Conservation (phyloP, 441 rosid species). For the Capsella rubella region DNA sequence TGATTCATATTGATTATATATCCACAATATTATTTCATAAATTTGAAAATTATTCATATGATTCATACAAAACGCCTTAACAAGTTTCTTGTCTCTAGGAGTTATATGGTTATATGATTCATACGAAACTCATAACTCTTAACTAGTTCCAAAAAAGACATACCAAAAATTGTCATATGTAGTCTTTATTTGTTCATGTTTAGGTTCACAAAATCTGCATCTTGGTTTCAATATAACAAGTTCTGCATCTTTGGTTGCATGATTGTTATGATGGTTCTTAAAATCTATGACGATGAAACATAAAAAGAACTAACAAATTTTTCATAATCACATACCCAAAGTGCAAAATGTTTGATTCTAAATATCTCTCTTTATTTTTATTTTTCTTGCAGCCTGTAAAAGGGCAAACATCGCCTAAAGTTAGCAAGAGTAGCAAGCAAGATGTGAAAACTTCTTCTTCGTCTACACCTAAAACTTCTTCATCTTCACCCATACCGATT, state of each 20-base stretch:
- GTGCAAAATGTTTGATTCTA: not conserved
- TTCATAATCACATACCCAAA: not conserved
- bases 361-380: not conserved
- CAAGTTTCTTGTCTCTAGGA: conserved; percentile 20
- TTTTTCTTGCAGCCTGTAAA: conserved; percentile 44
- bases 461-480: conserved; percentile 36
- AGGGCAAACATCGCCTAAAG: conserved; percentile 40
- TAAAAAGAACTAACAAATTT: conserved; percentile 4
- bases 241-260: not conserved
- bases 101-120: conserved; percentile 4
- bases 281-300: conserved; percentile 5
- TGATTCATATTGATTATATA: conserved; percentile 29
- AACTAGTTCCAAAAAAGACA: not conserved
- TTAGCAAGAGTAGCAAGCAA: conserved; percentile 44
- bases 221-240: not conserved
- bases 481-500: conserved; percentile 39
- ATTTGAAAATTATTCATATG: conserved; percentile 10
- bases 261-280: conserved; percentile 7
- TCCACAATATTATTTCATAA: conserved; percentile 2
- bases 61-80: not conserved
- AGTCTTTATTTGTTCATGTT: conserved; percentile 6
- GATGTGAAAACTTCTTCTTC: conserved; percentile 34
- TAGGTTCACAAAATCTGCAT: not conserved
- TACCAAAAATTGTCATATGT: conserved; percentile 14
- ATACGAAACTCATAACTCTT: too few species aligned